These are phyloP conservation scores for Diutina mesorugosa DNA, from an alignment of 1,139 yeast genomes.

Conservation along the genomic window DNA sequence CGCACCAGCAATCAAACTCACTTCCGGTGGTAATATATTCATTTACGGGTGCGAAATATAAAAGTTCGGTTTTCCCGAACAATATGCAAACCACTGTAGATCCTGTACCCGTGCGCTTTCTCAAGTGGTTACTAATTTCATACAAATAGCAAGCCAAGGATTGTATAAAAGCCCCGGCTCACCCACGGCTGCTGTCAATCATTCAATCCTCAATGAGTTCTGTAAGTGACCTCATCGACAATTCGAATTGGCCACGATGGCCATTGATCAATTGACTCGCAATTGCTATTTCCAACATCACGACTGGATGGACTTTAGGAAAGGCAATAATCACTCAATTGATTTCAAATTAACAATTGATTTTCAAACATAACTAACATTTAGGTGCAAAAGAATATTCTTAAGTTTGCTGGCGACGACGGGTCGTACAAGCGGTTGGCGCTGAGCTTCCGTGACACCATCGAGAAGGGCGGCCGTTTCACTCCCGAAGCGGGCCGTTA, in stretches of 20 bases:
- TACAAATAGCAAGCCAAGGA: not conserved
- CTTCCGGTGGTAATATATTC: no score
- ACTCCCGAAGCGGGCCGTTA: constrained; percentile 71
- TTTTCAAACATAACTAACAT: no score
- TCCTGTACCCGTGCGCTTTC: not conserved
- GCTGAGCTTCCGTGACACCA: constrained; percentile 39
- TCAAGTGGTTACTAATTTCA: not conserved
- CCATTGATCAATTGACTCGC: no score
- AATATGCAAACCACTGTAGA: no score
- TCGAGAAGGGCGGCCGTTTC: constrained; percentile 50
- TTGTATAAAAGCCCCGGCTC: not conserved
- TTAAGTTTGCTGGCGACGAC: constrained; percentile 33
- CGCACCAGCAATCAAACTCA: no score
- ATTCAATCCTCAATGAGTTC: not conserved
- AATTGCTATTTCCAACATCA: no score
- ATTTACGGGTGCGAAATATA: no score
- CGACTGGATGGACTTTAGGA: no score
- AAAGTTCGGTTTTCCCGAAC: no score
- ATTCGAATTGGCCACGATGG: not conserved
- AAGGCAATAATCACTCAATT: not conserved
- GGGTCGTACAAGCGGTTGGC: constrained; percentile 44
- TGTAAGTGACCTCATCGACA: not conserved
- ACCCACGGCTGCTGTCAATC: not conserved
- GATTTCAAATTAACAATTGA: no score
- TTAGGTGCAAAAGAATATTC: constrained; percentile 13